Percentiles rank a stretch among this genome's conserved stretches.
Evolutionary conservation across 495 filamentous ascomycete genomes (phyloP).

Genomic region (Penicillium odoratum): DNA sequence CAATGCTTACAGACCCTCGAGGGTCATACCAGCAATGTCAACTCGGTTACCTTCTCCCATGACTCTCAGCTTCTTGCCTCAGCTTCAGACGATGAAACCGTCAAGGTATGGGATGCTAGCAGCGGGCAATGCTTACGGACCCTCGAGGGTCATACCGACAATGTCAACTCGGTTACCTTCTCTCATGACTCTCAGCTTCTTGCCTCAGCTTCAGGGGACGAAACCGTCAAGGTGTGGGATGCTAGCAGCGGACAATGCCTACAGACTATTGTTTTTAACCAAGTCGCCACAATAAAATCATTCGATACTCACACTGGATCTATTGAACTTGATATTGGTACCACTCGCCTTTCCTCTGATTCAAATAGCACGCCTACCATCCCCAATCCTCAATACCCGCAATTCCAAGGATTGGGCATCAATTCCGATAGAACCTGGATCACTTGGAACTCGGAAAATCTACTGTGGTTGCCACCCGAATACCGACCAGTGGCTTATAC

Average conservation of each 20-base stretch:
- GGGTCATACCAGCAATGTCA: not conserved
- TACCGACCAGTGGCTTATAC: conserved; percentile 1
- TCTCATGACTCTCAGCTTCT: conserved; percentile 23
- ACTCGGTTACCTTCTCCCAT: not conserved
- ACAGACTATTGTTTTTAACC: not conserved
- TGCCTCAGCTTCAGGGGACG: not conserved
- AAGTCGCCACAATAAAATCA: not conserved
- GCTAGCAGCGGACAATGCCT: conserved; percentile 1
- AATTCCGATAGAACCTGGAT: conserved; percentile 4
- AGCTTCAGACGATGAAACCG: conserved; percentile 14
- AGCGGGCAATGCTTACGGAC: conserved; percentile 25
- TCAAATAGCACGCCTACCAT: not conserved
- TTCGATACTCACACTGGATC: conserved; percentile 9
- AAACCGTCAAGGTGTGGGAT: conserved; percentile 35
- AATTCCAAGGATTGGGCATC: conserved; percentile 1
- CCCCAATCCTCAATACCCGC: not conserved
- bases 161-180: conserved; percentile 21
- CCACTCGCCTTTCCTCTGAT: not conserved
- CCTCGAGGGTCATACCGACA: conserved; percentile 26
- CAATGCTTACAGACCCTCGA: not conserved
- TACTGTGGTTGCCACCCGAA: conserved; percentile 12
- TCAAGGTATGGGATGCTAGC: conserved; percentile 29
- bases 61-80: conserved; percentile 25
- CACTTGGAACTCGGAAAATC: conserved; percentile 11
- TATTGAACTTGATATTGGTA: conserved; percentile 7